Percentiles rank a stretch among this genome's conserved stretches.
phyloP scores from a whole-genome alignment of 139 green algal genomes.

The Auxenochlorella protothecoides region DNA sequence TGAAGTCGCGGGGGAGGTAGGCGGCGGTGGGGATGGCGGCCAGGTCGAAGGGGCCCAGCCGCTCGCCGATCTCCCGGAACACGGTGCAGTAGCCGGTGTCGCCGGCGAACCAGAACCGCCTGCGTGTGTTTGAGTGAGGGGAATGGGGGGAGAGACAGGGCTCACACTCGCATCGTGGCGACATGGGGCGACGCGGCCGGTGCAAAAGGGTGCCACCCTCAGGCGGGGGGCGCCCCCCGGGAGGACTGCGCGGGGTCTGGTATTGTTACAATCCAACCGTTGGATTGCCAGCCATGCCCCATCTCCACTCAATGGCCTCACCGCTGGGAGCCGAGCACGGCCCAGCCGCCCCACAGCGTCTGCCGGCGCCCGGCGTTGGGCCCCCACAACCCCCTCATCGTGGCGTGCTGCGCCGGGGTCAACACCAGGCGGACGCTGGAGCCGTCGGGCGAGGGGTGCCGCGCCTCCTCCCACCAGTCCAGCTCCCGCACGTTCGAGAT shows the following conservation, averaged over 20 bases:
- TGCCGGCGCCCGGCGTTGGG: conserved; percentile 5
- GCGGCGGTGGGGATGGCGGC: conserved; percentile 23
- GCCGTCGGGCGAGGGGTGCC: conserved; percentile 15
- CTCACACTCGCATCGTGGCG: not conserved
- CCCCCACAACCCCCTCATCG: conserved; percentile 29
- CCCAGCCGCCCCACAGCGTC: conserved; percentile 60
- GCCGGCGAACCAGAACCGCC: conserved; percentile 60
- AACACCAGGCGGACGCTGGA: conserved; percentile 21
- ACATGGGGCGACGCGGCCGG: too few species aligned
- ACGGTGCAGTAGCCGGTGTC: conserved; percentile 64
- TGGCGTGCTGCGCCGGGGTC: conserved; percentile 55
- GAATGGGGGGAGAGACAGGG: not conserved
- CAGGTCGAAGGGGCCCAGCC: conserved; percentile 56
- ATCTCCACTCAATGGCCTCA: not conserved
- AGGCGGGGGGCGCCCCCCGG: too few species aligned
- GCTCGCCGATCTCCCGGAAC: conserved; percentile 55
- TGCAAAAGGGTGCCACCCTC: too few species aligned
- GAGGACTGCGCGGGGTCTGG: not conserved
- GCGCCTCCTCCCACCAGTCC: conserved; percentile 63
- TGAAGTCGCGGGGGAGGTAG: conserved; percentile 31
- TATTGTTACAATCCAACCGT: not conserved
- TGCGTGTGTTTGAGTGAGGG: not conserved
- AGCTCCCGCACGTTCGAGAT: conserved; percentile 55
- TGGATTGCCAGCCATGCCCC: too few species aligned
- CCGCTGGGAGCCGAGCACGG: conserved; percentile 14